Evolutionary conservation across 768 basidiomycete species (phyloP), one percentile per base, ranked within the genome.

Genomic region (Albatrellus ellisii): DNA sequence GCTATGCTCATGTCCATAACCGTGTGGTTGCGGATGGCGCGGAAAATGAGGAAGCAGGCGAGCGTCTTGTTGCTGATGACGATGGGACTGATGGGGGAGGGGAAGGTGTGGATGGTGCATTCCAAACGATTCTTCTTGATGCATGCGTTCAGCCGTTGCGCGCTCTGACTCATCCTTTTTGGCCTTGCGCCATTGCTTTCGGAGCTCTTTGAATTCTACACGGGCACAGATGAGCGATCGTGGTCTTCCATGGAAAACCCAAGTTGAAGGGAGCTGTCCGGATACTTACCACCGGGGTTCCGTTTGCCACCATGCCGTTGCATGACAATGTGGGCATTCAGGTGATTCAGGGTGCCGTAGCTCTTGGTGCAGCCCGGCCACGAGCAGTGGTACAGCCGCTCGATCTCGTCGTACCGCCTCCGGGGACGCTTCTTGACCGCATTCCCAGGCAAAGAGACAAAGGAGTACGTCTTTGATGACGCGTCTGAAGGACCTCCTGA

Each of bases 251-350:
- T 3, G 21, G 31, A 34, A 12, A 33, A 7, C 8, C 14, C 11
- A 5, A 20, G n/a, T n/a, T n/a, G n/a, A n/a, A n/a, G n/a, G n/a
- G n/a, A n/a, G n/a, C n/a, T n/a, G n/a, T n/a, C n/a, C n/a, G n/a
- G 28, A 56, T 17, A 64, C 84, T 62, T 54, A 94, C 94, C 92
- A 43, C 75, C 75, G 10, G 94, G 94, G 58, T 76, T 82, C 42
- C 92, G 75, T 64, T 94, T 97, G 12, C 68, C 43, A 32, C 94
- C 94, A 58, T 99, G 94, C 60, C 86, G 86, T 60, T 97, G 94
- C 87, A 95, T 95, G n/a, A 79, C 83, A 44, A 97, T 89, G 59
- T 99, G 94, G 24, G 91, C 90, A 58, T 99, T 99, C 46, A 99
- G 70, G 61, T 99, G 94, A 58, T 99, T 97, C 37, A 97, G 69